A percentile compares a stretch with the other conserved stretches of the same genome.
Conservation (phyloP, 129 eudicot genomes). For the Flaveria ramosissima region DNA sequence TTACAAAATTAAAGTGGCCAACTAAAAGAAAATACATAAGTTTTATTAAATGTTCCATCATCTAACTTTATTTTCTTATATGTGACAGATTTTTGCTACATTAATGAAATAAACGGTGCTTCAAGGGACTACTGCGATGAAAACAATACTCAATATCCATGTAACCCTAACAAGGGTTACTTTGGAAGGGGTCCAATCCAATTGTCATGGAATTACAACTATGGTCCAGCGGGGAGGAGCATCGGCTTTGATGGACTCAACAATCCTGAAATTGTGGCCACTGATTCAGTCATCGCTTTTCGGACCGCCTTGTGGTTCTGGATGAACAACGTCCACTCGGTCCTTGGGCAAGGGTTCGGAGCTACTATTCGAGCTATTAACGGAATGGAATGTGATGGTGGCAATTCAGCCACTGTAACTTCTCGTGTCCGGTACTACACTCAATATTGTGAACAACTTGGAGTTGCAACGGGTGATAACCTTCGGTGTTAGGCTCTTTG, state of each 20-base stretch:
- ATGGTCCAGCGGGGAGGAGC: conserved; percentile 34
- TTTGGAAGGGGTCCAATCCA: conserved; percentile 43
- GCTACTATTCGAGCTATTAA: conserved; percentile 36
- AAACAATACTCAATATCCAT: conserved; percentile 29
- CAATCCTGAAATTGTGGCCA: conserved; percentile 39
- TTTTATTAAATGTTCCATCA: background rate
- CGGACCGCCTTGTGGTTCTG: conserved; percentile 38
- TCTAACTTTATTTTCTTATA: background rate
- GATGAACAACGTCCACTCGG: conserved; percentile 34
- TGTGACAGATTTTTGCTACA: conserved; percentile 32
- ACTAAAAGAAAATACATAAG: background rate
- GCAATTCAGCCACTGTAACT: conserved; percentile 20
- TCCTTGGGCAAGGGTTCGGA: conserved; percentile 43
- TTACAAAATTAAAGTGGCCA: background rate
- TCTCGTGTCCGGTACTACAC: conserved; percentile 35
- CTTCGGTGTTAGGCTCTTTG: conserved; percentile 24
- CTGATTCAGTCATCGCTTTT: conserved; percentile 30
- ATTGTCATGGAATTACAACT: conserved; percentile 39
- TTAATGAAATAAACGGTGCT: conserved; percentile 36
- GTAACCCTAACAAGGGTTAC: conserved; percentile 36
- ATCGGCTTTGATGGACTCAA: conserved; percentile 39
- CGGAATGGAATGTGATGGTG: conserved; percentile 36
- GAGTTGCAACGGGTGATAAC: conserved; percentile 36
- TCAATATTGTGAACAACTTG: conserved; percentile 37
- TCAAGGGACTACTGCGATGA: conserved; percentile 30